These are phyloP conservation scores for Teunomyces panamensis DNA, from an alignment of 805 yeast species.

Conservation along the genomic window DNA sequence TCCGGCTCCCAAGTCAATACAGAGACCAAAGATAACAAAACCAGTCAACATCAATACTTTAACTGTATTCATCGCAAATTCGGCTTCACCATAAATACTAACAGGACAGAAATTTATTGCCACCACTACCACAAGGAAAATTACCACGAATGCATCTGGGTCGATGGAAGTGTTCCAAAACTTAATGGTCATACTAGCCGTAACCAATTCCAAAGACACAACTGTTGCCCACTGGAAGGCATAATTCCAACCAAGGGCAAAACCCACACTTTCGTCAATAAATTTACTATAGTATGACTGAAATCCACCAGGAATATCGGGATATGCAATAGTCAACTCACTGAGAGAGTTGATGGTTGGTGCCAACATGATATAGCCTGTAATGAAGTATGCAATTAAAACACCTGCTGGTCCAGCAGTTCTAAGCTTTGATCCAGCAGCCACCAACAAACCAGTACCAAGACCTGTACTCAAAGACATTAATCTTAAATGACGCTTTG, in stretches of 20 bases:
- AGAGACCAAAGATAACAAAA: conserved; percentile 26
- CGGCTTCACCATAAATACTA: conserved; percentile 29
- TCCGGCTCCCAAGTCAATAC: conserved; percentile 25
- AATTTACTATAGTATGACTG: conserved; percentile 28
- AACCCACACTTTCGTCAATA: conserved; percentile 36
- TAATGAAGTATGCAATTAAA: conserved; percentile 21
- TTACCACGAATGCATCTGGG: conserved; percentile 20
- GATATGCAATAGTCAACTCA: conserved; percentile 26
- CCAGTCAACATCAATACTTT: conserved; percentile 25
- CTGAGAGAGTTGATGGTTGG: conserved; percentile 28
- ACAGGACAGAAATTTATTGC: conserved; percentile 25
- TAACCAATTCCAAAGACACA: conserved; percentile 25
- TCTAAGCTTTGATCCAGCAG: conserved; percentile 24
- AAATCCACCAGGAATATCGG: conserved; percentile 26
- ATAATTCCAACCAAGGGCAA: conserved; percentile 39
- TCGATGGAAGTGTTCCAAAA: conserved; percentile 22
- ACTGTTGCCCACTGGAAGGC: conserved; percentile 29
- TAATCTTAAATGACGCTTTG: conserved; percentile 24
- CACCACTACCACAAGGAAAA: conserved; percentile 21
- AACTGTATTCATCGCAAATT: conserved; percentile 24
- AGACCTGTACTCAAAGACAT: conserved; percentile 30
- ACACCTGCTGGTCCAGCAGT: conserved; percentile 24
- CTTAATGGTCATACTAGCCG: conserved; percentile 25
- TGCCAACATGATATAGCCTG: conserved; percentile 24
- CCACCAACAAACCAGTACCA: conserved; percentile 31